Evolutionary conservation across 176 grass and related monocot genomes (phyloP).

Genomic region (Rhynchospora breviuscula): DNA sequence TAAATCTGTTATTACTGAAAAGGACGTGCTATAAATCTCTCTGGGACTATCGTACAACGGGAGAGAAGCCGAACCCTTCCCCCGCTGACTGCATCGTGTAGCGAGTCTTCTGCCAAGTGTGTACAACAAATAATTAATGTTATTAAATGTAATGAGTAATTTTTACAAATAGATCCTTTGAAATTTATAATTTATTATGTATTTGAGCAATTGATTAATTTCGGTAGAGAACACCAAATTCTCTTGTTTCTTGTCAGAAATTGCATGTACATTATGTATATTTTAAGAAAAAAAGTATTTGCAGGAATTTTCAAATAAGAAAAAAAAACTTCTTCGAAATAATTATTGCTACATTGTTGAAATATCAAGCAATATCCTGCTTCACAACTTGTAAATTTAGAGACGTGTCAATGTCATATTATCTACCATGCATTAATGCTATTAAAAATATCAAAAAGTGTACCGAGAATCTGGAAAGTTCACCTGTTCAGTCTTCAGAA

Average conservation of each 20-base stretch:
- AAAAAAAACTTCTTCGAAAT: not conserved
- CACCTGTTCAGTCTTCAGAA: not conserved
- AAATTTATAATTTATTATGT: not conserved
- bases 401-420: too few relatives aligned
- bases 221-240: not conserved
- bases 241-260: not conserved
- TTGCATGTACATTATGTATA: not conserved
- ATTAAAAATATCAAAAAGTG: not conserved
- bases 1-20: not conserved
- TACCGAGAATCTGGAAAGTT: not conserved
- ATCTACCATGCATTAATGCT: not conserved
- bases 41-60: not conserved
- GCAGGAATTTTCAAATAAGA: not conserved
- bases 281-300: not conserved
- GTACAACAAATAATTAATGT: not conserved
- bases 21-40: not conserved
- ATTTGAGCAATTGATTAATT: not conserved
- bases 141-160: not conserved
- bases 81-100: not conserved
- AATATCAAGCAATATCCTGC: too few relatives aligned
- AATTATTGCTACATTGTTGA: not conserved
- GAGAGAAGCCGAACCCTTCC: not conserved
- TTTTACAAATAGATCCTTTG: slow-evolving; percentile 13
- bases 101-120: slow-evolving; percentile 8
- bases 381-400: not conserved